Base-by-base conservation (phyloP, 345 rosid genomes). In the Lepidium africanum region DNA sequence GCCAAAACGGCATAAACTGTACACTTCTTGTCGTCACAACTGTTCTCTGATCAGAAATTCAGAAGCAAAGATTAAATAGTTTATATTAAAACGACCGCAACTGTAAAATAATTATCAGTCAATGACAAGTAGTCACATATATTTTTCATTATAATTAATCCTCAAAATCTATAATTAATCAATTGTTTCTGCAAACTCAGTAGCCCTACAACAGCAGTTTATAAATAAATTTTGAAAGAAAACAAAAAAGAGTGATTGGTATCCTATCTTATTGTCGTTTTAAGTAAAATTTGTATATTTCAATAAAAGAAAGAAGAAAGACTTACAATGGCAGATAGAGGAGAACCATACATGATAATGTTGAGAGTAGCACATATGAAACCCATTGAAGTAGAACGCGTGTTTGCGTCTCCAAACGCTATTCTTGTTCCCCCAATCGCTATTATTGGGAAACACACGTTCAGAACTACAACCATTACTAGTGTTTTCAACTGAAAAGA, bases 271-370 rank as follows among this genome's bases (percentile, higher is more conserved):
- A 15, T 50, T 15, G 27, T 67, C 43, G 23, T 33, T 55, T n/a
- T 43, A 12, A 19, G 60, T 16, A 52, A 30, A 53, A n/a, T n/a
- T n/a, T n/a, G n/a, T n/a, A n/a, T n/a, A n/a, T n/a, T n/a, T n/a
- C n/a, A n/a, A n/a, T n/a, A n/a, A n/a, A 54, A 41, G 15, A 38
- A 53, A 5, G 12, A 30, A 17, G 12, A 47, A 33, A 70, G 48
- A 76, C 67, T 72, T 81, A 90, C 94, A 83, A 87, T 83, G 33
- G 81, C 94, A 6, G 92, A 85, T 30, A 87, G 81, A 82, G 97
- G 97, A 3, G 97, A 87, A 17, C 80, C 97, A 67, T 90, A 90
- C 90, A 86, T 87, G 55, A 87, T 21, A 30, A 87, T 77, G 65
- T 86, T 84, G 38, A 89, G 87, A n/a, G 77, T 85, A 0, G 87